phyloP scores from a whole-genome alignment of 2,329 filamentous ascomycete genomes.

The Setomelanomma holmii region DNA sequence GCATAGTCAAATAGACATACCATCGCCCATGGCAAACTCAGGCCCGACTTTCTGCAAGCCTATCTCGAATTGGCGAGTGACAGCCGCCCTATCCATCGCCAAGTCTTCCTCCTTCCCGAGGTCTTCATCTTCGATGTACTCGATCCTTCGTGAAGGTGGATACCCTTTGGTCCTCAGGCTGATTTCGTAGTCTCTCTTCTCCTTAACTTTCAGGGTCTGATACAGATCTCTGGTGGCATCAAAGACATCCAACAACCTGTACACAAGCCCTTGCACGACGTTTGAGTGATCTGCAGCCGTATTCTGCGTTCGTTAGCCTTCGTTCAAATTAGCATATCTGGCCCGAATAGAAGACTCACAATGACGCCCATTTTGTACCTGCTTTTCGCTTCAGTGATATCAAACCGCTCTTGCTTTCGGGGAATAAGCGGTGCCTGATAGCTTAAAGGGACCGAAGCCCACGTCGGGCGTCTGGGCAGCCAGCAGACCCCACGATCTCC shows the following conservation, averaged over 20 bases:
- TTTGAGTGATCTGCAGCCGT: conserved; percentile 32
- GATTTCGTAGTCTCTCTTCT: conserved; percentile 42
- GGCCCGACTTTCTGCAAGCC: conserved; percentile 37
- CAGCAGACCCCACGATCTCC: conserved; percentile 28
- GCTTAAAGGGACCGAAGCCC: conserved; percentile 20
- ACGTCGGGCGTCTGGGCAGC: conserved; percentile 18
- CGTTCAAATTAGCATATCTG: neutral
- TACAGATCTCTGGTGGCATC: conserved; percentile 44
- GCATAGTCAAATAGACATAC: conserved; percentile 21
- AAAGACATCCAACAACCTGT: conserved; percentile 43
- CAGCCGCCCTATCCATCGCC: conserved; percentile 41
- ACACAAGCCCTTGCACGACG: conserved; percentile 40
- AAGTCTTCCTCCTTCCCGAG: conserved; percentile 36
- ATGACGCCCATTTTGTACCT: conserved; percentile 29
- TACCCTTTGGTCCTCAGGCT: conserved; percentile 39
- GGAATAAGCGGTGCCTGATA: conserved; percentile 20
- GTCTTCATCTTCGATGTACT: conserved; percentile 36
- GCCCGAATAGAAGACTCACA: conserved; percentile 24
- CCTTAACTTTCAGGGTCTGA: conserved; percentile 38
- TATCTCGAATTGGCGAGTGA: conserved; percentile 38
- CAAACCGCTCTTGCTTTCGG: conserved; percentile 18
- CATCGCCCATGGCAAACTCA: conserved; percentile 42
- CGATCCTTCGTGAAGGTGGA: conserved; percentile 31
- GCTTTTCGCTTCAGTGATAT: conserved; percentile 13
- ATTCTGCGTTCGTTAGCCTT: conserved; percentile 29